phyloP scores from a whole-genome alignment of 1,284 basidiomycete species.

The Exobasidium cylindrosporum region DNA sequence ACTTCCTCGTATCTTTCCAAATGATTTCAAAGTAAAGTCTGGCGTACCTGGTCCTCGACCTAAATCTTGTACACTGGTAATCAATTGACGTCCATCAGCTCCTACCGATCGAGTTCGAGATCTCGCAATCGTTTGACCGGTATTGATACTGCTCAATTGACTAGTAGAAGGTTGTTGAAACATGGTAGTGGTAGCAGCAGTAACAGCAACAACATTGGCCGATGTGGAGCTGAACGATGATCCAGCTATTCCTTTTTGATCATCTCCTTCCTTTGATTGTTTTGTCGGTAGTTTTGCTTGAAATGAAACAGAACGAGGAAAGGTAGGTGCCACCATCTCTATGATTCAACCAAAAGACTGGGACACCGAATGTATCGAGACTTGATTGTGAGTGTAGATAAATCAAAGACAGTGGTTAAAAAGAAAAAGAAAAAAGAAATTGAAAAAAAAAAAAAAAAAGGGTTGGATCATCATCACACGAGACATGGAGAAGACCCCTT shows the following conservation, averaged over 20 bases:
- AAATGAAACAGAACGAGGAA: neutral
- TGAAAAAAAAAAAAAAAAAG: too few species aligned
- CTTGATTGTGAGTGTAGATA: neutral
- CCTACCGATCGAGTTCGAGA: slow-evolving; percentile 2
- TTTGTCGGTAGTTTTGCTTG: neutral
- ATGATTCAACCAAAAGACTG: too few species aligned
- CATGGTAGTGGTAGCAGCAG: too few species aligned
- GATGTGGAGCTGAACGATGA: neutral
- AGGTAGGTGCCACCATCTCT: neutral
- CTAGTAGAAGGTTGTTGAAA: neutral
- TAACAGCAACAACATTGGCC: too few species aligned
- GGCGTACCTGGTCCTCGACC: slow-evolving; percentile 7
- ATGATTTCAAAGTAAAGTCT: slow-evolving; percentile 4
- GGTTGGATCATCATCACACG: too few species aligned
- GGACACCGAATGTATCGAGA: too few species aligned
- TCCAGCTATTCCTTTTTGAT: neutral
- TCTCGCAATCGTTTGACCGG: neutral
- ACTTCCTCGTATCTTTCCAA: neutral
- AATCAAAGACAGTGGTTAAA: neutral
- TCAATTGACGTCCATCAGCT: neutral
- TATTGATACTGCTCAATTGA: neutral
- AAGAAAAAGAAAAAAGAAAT: too few species aligned
- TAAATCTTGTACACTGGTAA: neutral
- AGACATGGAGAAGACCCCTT: too few species aligned
- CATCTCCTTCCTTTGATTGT: neutral